phyloP scores from a whole-genome alignment of 2,329 filamentous ascomycete genomes.

The Verticillium zaregamsianum region DNA sequence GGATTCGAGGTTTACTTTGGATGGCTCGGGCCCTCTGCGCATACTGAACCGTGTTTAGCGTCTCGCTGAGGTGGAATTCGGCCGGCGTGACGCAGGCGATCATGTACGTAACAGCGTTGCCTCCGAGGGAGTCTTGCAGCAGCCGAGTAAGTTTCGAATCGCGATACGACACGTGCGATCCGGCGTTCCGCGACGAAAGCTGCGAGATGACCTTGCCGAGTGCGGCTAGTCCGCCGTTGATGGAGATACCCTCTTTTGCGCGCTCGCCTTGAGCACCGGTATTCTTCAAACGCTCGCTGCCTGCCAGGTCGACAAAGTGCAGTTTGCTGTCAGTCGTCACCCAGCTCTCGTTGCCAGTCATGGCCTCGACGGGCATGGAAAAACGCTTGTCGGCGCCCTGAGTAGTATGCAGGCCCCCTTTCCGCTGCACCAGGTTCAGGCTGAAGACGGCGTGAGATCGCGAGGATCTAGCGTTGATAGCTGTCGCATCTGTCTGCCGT shows the following conservation, averaged over 20 bases:
- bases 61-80: constrained; percentile 96
- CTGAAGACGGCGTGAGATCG: constrained; percentile 97
- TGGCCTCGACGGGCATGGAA: constrained; percentile 79
- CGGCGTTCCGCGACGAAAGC: constrained; percentile 81
- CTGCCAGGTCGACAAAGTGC: constrained; percentile 96
- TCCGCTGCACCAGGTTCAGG: constrained; percentile 86
- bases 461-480: constrained; percentile 95
- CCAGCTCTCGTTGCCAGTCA: constrained; percentile 64
- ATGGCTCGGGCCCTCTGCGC: constrained; percentile 94
- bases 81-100: constrained; percentile 96
- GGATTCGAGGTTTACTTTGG: constrained; percentile 95
- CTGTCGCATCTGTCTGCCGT: constrained; percentile 93
- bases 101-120: constrained; percentile 99
- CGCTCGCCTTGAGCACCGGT: constrained; percentile 92
- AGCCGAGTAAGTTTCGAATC: constrained; percentile 72
- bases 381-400: constrained; percentile 73
- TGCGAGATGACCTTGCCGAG: constrained; percentile 98
- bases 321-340: constrained; percentile 96
- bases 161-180: constrained; percentile 92
- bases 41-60: constrained; percentile 95
- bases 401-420: constrained; percentile 49
- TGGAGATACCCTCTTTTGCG: constrained; percentile 94
- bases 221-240: constrained; percentile 92
- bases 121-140: constrained; percentile 92
- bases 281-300: constrained; percentile 95